A percentile compares a stretch with the other conserved stretches of the same genome.
phyloP scores from a whole-genome alignment of 163 green algal species.

The Chlorella variabilis region DNA sequence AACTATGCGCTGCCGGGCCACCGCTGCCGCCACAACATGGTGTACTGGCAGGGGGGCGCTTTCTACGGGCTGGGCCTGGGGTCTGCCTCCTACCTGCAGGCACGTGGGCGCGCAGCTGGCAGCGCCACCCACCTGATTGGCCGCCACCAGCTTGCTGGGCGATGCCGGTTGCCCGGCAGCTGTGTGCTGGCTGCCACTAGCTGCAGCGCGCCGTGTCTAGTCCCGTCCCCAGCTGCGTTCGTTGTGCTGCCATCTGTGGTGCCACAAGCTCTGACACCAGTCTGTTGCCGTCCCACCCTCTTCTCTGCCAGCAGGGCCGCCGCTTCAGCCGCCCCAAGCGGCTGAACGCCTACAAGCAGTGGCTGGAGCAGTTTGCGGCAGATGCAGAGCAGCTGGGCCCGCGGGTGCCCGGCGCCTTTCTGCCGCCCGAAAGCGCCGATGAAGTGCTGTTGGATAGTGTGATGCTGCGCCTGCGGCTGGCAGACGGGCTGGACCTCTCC shows the following conservation, averaged over 20 bases:
- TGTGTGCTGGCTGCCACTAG: too few species aligned
- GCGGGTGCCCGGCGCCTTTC: slow-evolving; percentile 3
- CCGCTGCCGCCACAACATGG: slow-evolving; percentile 87
- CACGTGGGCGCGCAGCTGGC: slow-evolving; percentile 50
- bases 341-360: slow-evolving; percentile 71
- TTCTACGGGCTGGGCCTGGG: slow-evolving; percentile 95
- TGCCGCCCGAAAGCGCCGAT: slow-evolving; percentile 52
- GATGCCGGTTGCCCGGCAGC: too few species aligned
- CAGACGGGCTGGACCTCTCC: slow-evolving; percentile 77
- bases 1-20: slow-evolving; percentile 89
- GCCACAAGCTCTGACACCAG: too few species aligned
- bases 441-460: slow-evolving; percentile 87
- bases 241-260: neutral
- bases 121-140: too few species aligned
- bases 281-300: too few species aligned
- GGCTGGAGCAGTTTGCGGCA: slow-evolving; percentile 65
- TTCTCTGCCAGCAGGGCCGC: slow-evolving; percentile 53
- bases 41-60: slow-evolving; percentile 83
- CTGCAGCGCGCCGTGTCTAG: too few species aligned
- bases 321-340: slow-evolving; percentile 63
- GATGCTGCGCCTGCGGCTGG: slow-evolving; percentile 89
- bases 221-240: neutral
- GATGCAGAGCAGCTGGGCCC: neutral
- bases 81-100: slow-evolving; percentile 82
- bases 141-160: too few species aligned